Evolutionary conservation across 2,329 filamentous ascomycete species (phyloP).

Genomic region (Neocucurbitaria cava): DNA sequence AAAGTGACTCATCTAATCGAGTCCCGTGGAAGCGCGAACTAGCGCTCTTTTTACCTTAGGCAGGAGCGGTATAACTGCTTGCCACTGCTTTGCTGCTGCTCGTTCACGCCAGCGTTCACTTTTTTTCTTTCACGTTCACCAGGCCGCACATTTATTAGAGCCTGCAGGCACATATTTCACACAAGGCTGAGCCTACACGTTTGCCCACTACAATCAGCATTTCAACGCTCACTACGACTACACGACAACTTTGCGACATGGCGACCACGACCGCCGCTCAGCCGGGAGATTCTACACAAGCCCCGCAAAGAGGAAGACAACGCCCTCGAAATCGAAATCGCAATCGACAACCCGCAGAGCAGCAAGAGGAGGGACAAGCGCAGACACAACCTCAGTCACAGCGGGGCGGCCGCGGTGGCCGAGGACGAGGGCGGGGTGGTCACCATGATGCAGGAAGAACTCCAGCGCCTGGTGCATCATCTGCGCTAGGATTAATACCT

Average conservation of each 20-base stretch:
- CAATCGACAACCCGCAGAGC: slow-evolving; percentile 27
- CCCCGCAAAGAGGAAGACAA: slow-evolving; percentile 22
- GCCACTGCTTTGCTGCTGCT: slow-evolving; percentile 31
- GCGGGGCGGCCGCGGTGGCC: slow-evolving; percentile 26
- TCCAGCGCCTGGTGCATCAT: slow-evolving; percentile 3
- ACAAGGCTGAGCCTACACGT: not conserved
- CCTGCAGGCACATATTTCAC: slow-evolving; percentile 17
- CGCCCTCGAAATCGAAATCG: slow-evolving; percentile 34
- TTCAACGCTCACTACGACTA: not conserved
- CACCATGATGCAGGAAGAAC: slow-evolving; percentile 11
- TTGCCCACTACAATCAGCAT: slow-evolving; percentile 2
- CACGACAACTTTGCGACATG: slow-evolving; percentile 21
- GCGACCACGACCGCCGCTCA: slow-evolving; percentile 24
- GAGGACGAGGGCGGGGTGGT: slow-evolving; percentile 26
- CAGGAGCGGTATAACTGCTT: slow-evolving; percentile 16
- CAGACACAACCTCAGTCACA: slow-evolving; percentile 20
- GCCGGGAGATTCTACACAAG: slow-evolving; percentile 22
- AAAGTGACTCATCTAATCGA: slow-evolving; percentile 13
- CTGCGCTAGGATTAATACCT: slow-evolving; percentile 5
- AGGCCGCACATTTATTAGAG: slow-evolving; percentile 41
- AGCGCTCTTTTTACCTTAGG: slow-evolving; percentile 3
- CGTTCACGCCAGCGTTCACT: not conserved
- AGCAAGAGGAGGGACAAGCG: slow-evolving; percentile 24
- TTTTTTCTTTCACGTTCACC: slow-evolving; percentile 28
- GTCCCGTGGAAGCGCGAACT: slow-evolving; percentile 9